Percentiles rank a stretch among this genome's conserved stretches.
phyloP scores from a whole-genome alignment of 2,329 filamentous ascomycete genomes.

The Alternaria consortialis region DNA sequence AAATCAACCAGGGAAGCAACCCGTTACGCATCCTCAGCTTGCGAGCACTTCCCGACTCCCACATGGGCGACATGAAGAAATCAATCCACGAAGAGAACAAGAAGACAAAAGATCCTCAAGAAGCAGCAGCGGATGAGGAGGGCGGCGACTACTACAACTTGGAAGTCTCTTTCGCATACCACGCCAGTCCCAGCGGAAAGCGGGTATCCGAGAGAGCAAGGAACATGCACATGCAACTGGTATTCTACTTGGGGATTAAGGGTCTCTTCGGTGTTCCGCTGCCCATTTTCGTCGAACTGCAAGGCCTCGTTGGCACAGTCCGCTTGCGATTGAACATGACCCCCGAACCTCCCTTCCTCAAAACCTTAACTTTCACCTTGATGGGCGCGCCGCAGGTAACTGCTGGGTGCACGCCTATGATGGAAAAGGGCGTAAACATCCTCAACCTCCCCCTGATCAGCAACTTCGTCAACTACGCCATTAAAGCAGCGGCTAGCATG shows the following conservation, averaged over 20 bases:
- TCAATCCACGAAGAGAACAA: conserved; percentile 81
- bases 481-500: conserved; percentile 82
- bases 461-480: conserved; percentile 96
- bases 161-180: conserved; percentile 89
- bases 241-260: conserved; percentile 92
- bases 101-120: conserved; percentile 83
- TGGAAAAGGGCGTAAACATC: conserved; percentile 90
- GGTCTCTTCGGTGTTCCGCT: conserved; percentile 89
- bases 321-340: conserved; percentile 84
- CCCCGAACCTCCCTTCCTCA: conserved; percentile 90
- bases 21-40: conserved; percentile 88
- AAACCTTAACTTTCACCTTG: conserved; percentile 89
- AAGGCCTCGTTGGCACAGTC: conserved; percentile 87
- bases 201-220: conserved; percentile 81
- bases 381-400: conserved; percentile 93
- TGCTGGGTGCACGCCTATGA: conserved; percentile 89
- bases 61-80: conserved; percentile 83
- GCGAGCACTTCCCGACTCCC: conserved; percentile 81
- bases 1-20: conserved; percentile 93
- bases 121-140: conserved; percentile 87
- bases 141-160: conserved; percentile 93
- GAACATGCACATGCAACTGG: conserved; percentile 96
- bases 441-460: conserved; percentile 92
- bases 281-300: conserved; percentile 89
- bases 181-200: conserved; percentile 77